Evolutionary conservation across 2,329 filamentous ascomycete species (phyloP).

Genomic region (Alternaria arborescens): DNA sequence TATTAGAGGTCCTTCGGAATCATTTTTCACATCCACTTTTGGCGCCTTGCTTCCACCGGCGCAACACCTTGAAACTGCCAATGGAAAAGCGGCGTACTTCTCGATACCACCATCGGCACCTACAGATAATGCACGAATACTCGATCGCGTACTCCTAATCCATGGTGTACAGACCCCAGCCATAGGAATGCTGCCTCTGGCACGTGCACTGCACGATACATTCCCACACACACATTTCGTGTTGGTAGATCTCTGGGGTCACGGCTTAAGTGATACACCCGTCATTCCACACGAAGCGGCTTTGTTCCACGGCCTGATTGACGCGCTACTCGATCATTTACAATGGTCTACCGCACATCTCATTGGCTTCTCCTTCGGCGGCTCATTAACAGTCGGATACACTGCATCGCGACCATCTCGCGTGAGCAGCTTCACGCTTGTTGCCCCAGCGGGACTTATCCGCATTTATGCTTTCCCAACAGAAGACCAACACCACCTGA

Average conservation of each 20-base stretch:
- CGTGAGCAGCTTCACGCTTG: constrained; percentile 50
- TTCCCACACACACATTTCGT: constrained; percentile 54
- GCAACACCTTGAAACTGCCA: constrained; percentile 42
- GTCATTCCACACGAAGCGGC: constrained; percentile 51
- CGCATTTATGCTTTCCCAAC: constrained; percentile 34
- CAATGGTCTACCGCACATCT: constrained; percentile 57
- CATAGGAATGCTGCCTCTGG: constrained; percentile 58
- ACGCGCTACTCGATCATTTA: constrained; percentile 52
- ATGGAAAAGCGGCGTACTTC: constrained; percentile 56
- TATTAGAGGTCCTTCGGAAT: constrained; percentile 51
- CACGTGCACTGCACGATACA: constrained; percentile 43
- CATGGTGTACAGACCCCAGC: constrained; percentile 64
- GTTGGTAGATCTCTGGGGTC: constrained; percentile 63
- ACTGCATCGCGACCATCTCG: constrained; percentile 38
- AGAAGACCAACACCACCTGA: constrained; percentile 30
- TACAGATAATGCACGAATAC: constrained; percentile 33
- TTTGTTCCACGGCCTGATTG: constrained; percentile 57
- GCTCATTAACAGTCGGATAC: constrained; percentile 52
- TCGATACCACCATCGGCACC: constrained; percentile 47
- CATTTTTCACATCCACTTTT: constrained; percentile 49
- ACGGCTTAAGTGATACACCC: constrained; percentile 62
- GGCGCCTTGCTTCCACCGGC: constrained; percentile 53
- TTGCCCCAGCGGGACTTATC: constrained; percentile 61
- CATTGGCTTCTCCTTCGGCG: constrained; percentile 63
- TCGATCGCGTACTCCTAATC: constrained; percentile 54